Conservation (phyloP, 1,139 yeast species). For the Waltiozyma sp. region DNA sequence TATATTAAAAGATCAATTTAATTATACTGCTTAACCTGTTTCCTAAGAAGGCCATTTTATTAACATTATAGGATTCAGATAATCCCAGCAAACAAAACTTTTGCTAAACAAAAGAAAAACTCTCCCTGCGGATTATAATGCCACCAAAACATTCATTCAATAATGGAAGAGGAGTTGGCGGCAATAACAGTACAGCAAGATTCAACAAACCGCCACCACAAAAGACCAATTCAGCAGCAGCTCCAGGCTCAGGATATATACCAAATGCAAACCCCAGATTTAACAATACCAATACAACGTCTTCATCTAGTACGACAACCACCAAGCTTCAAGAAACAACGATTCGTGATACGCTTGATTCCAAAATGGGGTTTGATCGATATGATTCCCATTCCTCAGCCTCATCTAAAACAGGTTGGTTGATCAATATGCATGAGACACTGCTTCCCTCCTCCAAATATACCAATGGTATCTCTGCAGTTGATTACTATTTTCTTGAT, state of each 20-base stretch:
- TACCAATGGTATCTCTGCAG: constrained; percentile 67
- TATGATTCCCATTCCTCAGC: constrained; percentile 42
- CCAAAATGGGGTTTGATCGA: constrained; percentile 76
- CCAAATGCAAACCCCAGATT: constrained; percentile 10
- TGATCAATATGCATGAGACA: constrained; percentile 75
- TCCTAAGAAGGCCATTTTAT: too few species aligned
- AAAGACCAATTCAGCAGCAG: not conserved
- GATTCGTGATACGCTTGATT: constrained; percentile 55
- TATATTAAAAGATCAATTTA: too few species aligned
- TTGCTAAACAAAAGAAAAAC: too few species aligned
- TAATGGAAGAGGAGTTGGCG: not conserved
- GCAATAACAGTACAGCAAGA: not conserved
- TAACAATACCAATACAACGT: constrained; percentile 8
- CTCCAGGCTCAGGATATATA: constrained; percentile 6
- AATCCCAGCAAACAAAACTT: too few species aligned
- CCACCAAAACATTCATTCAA: not conserved
- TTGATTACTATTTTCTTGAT: constrained; percentile 90
- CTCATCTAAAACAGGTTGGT: constrained; percentile 73
- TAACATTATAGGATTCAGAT: too few species aligned
- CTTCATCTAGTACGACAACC: constrained; percentile 3
- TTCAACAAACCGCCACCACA: not conserved
- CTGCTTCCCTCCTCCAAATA: constrained; percentile 46
- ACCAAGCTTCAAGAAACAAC: constrained; percentile 31
- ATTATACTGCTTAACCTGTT: too few species aligned
- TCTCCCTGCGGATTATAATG: too few species aligned